Conservation (phyloP, 192 early-diverging fungal species). For the Mortierella claussenii region DNA sequence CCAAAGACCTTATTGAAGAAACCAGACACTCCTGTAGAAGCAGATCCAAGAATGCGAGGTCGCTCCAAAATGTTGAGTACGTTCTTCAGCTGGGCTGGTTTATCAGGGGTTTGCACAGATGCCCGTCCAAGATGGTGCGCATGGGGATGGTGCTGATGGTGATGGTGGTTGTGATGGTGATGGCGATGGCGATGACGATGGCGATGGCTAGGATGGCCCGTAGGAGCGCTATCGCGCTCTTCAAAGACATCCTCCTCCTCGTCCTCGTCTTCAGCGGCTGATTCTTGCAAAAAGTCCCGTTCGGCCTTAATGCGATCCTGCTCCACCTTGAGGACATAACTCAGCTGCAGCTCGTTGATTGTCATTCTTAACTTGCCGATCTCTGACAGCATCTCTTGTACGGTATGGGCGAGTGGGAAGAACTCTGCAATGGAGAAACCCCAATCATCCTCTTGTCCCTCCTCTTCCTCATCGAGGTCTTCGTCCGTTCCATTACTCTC, state of each 20-base stretch:
- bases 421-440: slow-evolving; percentile 59
- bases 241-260: neutral
- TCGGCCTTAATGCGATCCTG: slow-evolving; percentile 61
- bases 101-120: neutral
- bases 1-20: slow-evolving; percentile 54
- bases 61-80: slow-evolving; percentile 34
- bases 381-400: slow-evolving; percentile 61
- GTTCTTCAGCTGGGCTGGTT: slow-evolving; percentile 14
- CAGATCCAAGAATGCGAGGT: slow-evolving; percentile 31
- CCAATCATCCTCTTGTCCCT: slow-evolving; percentile 17
- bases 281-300: slow-evolving; percentile 55
- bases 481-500: neutral
- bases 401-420: slow-evolving; percentile 55
- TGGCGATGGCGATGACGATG: too few species aligned
- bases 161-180: too few species aligned
- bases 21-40: slow-evolving; percentile 37
- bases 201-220: neutral
- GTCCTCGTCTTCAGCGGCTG: slow-evolving; percentile 1
- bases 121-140: neutral
- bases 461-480: slow-evolving; percentile 1
- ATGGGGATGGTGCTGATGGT: too few species aligned
- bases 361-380: slow-evolving; percentile 62
- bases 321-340: slow-evolving; percentile 67
- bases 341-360: slow-evolving; percentile 69
- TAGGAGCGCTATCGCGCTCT: too few species aligned